phyloP scores from a whole-genome alignment of 2,329 filamentous ascomycete species.

The Boeremia lycopersici region DNA sequence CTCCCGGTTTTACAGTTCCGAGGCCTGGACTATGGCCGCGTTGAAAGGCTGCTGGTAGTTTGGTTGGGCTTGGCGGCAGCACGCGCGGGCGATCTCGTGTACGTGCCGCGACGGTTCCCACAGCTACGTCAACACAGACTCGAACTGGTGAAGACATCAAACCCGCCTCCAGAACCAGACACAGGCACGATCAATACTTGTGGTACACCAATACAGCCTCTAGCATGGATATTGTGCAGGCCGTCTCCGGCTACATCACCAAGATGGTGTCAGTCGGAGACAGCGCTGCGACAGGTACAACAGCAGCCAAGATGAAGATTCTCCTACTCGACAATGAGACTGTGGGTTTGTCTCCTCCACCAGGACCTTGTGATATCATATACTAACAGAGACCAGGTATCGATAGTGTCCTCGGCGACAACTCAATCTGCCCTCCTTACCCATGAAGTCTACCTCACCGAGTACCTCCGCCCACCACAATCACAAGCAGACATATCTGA shows the following conservation, averaged over 20 bases:
- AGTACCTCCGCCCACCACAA: slow-evolving; percentile 52
- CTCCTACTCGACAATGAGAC: slow-evolving; percentile 92
- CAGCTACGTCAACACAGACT: neutral
- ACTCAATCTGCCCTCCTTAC: slow-evolving; percentile 94
- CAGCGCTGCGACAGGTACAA: slow-evolving; percentile 66
- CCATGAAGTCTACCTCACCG: slow-evolving; percentile 97
- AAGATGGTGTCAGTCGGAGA: slow-evolving; percentile 93
- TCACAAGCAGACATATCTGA: slow-evolving; percentile 28
- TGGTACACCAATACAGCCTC: neutral
- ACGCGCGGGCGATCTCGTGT: slow-evolving; percentile 1
- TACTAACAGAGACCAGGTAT: slow-evolving; percentile 61
- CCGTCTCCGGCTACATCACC: slow-evolving; percentile 91
- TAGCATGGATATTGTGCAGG: slow-evolving; percentile 89
- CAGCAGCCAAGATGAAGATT: slow-evolving; percentile 96
- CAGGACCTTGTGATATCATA: slow-evolving; percentile 8
- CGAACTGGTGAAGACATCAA: neutral
- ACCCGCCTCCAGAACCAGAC: neutral
- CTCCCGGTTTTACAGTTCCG: too few species aligned
- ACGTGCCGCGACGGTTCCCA: slow-evolving; percentile 2
- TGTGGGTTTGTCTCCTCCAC: slow-evolving; percentile 59
- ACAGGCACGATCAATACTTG: neutral
- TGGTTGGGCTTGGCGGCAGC: slow-evolving; percentile 5
- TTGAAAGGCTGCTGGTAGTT: neutral
- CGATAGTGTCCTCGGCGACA: slow-evolving; percentile 91
- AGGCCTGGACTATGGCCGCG: neutral